A percentile compares a stretch with the other conserved stretches of the same genome.
Conservation (phyloP, 139 green algal species). For the Ettlia oleoabundans region DNA sequence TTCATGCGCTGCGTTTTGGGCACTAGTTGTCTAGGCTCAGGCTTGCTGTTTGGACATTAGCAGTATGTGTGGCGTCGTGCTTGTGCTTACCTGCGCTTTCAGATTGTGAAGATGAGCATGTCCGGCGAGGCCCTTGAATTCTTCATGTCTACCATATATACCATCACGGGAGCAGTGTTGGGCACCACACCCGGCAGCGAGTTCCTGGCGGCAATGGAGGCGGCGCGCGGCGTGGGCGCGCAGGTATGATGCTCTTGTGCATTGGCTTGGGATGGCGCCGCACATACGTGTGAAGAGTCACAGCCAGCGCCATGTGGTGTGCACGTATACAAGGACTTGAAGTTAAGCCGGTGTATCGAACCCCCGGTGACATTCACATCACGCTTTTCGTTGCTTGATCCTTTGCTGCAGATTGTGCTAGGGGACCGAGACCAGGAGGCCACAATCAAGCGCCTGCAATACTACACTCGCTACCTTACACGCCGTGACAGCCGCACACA, state of each 20-base stretch:
- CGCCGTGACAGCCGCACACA: slow-evolving; percentile 9
- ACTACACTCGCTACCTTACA: slow-evolving; percentile 20
- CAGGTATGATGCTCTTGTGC: slow-evolving; percentile 2
- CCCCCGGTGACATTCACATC: background rate
- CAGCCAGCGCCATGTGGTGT: too few relatives aligned
- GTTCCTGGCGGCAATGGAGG: slow-evolving; percentile 37
- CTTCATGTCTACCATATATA: slow-evolving; percentile 32
- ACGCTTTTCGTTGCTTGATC: background rate
- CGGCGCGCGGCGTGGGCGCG: background rate
- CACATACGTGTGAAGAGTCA: too few relatives aligned
- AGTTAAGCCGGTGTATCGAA: too few relatives aligned
- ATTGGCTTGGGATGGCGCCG: too few relatives aligned
- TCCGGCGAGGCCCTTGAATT: slow-evolving; percentile 32
- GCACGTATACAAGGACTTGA: too few relatives aligned
- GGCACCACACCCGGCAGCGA: slow-evolving; percentile 46
- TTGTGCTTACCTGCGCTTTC: background rate
- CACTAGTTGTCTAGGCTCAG: too few relatives aligned
- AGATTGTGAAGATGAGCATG: slow-evolving; percentile 40
- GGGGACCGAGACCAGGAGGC: slow-evolving; percentile 43
- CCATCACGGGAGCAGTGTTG: slow-evolving; percentile 47
- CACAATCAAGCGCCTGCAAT: slow-evolving; percentile 45
- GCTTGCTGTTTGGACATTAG: too few relatives aligned
- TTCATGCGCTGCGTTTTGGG: too few relatives aligned
- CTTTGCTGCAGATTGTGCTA: slow-evolving; percentile 38
- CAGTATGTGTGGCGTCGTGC: background rate